Percentiles rank a stretch among this genome's conserved stretches.
These are phyloP conservation scores for Candida pseudoviswanathii DNA, from an alignment of 1,139 yeast genomes.

Conservation along the genomic window DNA sequence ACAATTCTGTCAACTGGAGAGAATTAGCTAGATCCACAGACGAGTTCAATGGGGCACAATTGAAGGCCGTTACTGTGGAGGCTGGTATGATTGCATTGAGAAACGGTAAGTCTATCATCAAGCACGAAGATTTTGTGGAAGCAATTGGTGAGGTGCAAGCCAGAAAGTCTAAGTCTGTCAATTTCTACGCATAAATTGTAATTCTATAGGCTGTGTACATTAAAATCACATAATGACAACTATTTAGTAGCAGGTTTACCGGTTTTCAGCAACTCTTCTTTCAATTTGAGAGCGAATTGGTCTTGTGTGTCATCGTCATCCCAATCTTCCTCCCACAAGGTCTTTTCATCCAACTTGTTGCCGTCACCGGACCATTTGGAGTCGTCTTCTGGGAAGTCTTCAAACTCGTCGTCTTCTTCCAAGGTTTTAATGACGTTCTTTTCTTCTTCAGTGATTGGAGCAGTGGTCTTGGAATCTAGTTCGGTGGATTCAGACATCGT, in stretches of 20 bases:
- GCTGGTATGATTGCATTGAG: conserved; percentile 99
- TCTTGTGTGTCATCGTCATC: conserved; percentile 91
- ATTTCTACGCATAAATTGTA: conserved; percentile 72
- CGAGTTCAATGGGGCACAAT: conserved; percentile 97
- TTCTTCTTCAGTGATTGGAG: conserved; percentile 24
- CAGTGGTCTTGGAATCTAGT: conserved; percentile 6
- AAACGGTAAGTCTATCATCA: conserved; percentile 87
- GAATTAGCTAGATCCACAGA: conserved; percentile 97
- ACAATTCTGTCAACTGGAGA: conserved; percentile 88
- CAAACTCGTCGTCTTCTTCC: conserved; percentile 94
- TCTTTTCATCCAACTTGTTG: conserved; percentile 41
- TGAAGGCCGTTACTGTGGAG: conserved; percentile 97
- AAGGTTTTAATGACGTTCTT: conserved; percentile 56
- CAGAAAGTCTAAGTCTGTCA: conserved; percentile 90
- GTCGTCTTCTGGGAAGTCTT: conserved; percentile 91
- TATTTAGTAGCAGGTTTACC: conserved; percentile 10
- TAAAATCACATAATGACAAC: neutral
- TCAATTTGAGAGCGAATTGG: conserved; percentile 71
- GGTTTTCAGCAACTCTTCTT: conserved; percentile 42
- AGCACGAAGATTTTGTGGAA: conserved; percentile 97
- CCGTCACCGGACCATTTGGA: conserved; percentile 50
- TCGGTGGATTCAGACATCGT: conserved; percentile 2
- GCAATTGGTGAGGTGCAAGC: conserved; percentile 99
- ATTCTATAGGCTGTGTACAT: neutral
- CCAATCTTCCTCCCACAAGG: conserved; percentile 95